phyloP scores from a whole-genome alignment of 2,329 filamentous ascomycete species.

The Cordyceps pruinosa region DNA sequence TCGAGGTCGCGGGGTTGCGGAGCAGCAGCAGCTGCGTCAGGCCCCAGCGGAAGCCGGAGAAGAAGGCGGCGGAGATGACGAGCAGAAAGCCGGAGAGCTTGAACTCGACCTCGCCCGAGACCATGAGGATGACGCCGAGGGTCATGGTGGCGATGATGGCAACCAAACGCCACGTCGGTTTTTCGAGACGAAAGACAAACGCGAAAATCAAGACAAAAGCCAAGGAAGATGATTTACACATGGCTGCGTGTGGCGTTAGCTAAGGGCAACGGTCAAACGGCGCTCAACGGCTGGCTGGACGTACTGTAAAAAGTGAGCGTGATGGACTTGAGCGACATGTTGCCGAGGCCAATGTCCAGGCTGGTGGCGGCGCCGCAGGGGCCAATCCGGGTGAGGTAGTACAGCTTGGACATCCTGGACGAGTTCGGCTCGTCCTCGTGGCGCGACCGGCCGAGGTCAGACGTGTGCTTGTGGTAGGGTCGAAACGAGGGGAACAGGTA shows the following conservation, averaged over 20 bases:
- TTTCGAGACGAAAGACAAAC: conserved; percentile 86
- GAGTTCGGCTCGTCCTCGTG: conserved; percentile 47
- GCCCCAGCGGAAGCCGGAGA: conserved; percentile 96
- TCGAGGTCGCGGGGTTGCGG: conserved; percentile 88
- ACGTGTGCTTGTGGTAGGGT: conserved; percentile 47
- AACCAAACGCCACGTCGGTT: conserved; percentile 77
- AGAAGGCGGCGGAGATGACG: conserved; percentile 88
- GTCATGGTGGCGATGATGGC: conserved; percentile 90
- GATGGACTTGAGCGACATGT: conserved; percentile 93
- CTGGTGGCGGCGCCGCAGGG: conserved; percentile 91
- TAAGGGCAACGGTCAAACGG: conserved; percentile 5
- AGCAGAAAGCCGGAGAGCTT: conserved; percentile 79
- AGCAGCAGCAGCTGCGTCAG: conserved; percentile 94
- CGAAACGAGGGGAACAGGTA: conserved; percentile 77
- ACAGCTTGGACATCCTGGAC: conserved; percentile 75
- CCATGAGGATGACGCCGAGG: conserved; percentile 92
- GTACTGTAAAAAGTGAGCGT: conserved; percentile 93
- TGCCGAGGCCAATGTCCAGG: conserved; percentile 90
- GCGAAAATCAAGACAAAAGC: conserved; percentile 94
- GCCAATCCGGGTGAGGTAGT: conserved; percentile 86
- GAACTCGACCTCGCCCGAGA: conserved; percentile 89
- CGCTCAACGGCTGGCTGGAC: conserved; percentile 27
- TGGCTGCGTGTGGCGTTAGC: conserved; percentile 47
- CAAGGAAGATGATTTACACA: conserved; percentile 97
- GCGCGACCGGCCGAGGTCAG: conserved; percentile 43